Evolutionary conservation across 2,329 filamentous ascomycete genomes (phyloP).

Genomic region (Colletotrichum costaricense): DNA sequence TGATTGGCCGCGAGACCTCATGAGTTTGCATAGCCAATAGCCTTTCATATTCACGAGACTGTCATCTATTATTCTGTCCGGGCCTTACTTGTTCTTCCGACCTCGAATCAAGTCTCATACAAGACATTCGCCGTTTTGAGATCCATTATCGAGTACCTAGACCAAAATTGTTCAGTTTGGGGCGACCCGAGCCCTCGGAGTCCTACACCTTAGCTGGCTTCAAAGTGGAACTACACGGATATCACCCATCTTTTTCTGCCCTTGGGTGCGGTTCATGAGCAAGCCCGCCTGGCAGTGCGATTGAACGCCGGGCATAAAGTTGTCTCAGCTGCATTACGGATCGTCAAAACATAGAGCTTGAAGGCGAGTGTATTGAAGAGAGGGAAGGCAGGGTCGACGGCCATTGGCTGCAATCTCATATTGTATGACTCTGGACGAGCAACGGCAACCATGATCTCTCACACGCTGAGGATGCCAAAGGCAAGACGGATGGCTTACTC

Average conservation of each 20-base stretch:
- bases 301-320: neutral
- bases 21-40: neutral
- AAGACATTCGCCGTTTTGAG: neutral
- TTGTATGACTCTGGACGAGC: neutral
- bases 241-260: neutral
- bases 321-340: neutral
- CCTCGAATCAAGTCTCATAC: neutral
- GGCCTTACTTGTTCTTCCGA: neutral
- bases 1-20: slow-evolving; percentile 2
- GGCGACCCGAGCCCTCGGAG: neutral
- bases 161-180: neutral
- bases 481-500: slow-evolving; percentile 1
- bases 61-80: neutral
- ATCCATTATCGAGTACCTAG: neutral
- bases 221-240: neutral
- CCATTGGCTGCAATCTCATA: too few relatives aligned
- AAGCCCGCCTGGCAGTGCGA: neutral
- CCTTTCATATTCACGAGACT: neutral
- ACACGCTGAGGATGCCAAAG: slow-evolving; percentile 37
- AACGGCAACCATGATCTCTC: slow-evolving; percentile 6
- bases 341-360: neutral
- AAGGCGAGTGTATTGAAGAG: neutral
- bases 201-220: neutral
- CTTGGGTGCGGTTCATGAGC: neutral
- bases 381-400: neutral